Evolutionary conservation across 164 flowering plant genomes (phyloP).

Genomic region (Brasenia schreberi): DNA sequence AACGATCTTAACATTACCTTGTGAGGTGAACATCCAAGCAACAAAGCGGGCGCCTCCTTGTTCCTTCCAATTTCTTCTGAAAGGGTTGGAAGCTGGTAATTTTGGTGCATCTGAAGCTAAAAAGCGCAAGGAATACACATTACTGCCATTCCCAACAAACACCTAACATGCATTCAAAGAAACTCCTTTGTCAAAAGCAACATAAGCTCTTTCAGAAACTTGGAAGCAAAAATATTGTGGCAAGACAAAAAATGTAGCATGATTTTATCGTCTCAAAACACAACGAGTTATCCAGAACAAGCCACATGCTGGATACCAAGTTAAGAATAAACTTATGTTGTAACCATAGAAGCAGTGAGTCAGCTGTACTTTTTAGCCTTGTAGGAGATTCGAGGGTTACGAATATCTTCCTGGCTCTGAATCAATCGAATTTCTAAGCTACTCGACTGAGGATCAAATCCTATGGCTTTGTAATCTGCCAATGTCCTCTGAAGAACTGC

Average conservation of each 20-base stretch:
- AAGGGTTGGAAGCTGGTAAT: no score
- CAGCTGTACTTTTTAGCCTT: constrained; percentile 50
- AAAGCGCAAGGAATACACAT: no score
- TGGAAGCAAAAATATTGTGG: not conserved
- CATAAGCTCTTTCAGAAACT: not conserved
- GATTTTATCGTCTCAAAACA: not conserved
- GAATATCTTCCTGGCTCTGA: constrained; percentile 89
- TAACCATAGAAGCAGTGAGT: not conserved
- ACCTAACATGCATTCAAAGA: no score
- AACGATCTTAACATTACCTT: no score
- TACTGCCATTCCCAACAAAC: no score
- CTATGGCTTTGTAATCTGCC: constrained; percentile 45
- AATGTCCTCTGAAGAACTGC: constrained; percentile 68
- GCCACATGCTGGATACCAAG: not conserved
- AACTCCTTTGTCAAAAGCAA: no score
- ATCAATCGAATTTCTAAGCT: constrained; percentile 90
- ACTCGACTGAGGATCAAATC: constrained; percentile 68
- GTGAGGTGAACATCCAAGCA: no score
- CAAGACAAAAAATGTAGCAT: not conserved
- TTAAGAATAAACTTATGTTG: no score
- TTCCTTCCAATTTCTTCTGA: no score
- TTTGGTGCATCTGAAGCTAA: no score
- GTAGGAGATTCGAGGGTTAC: constrained; percentile 53
- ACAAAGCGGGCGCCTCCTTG: no score
- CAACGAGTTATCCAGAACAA: not conserved